Evolutionary conservation across 2,329 filamentous ascomycete genomes (phyloP), one percentile per base, ranked within the genome.

Genomic region (Diaporthe humulicola): DNA sequence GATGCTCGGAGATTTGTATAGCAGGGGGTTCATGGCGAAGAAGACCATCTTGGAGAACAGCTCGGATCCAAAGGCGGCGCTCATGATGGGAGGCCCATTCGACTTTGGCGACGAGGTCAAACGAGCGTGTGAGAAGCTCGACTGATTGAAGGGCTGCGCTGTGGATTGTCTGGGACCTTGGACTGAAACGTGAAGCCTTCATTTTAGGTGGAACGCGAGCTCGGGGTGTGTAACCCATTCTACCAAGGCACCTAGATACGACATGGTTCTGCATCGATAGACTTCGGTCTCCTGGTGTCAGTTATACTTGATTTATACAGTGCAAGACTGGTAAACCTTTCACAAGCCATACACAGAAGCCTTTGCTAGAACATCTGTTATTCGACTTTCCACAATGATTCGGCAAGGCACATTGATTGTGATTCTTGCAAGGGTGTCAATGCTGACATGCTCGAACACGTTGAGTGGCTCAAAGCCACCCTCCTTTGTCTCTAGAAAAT

Each of bases 81-180:
- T 36, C 3, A 67, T 67, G 12, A 36, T 67, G 22, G 61, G 61
- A 19, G 61, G 61, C 1, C 3, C 61, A 1, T 67, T 52, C 8
- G 61, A 67, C 19, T 67, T 67, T 67, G 61, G 61, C 14, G 25
- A 67, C 22, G 61, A 67, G 9, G 61, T 25, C 28, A 36, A 8
- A 8, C 42, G n/a, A 33, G 42, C 42, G 12, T 50, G 28, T 17
- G 22, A 36, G 61, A 67, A 25, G 42, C 22, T 52, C 36, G 12
- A 28, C 17, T 61, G 57, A 61, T 19, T 2, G 19, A 17, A 12
- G 3, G n/a, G 14, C 38, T 61, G 15, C 12, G 10, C 8, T 9
- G 2, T 6, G 28, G 30, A 10, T 17, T 50, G 3, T 14, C 3
- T 28, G 5, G 17, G 22, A 67, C 30, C 50, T 3, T 6, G 19